Conservation (phyloP, 2,329 filamentous ascomycete species). For the Thielaviopsis musarum region DNA sequence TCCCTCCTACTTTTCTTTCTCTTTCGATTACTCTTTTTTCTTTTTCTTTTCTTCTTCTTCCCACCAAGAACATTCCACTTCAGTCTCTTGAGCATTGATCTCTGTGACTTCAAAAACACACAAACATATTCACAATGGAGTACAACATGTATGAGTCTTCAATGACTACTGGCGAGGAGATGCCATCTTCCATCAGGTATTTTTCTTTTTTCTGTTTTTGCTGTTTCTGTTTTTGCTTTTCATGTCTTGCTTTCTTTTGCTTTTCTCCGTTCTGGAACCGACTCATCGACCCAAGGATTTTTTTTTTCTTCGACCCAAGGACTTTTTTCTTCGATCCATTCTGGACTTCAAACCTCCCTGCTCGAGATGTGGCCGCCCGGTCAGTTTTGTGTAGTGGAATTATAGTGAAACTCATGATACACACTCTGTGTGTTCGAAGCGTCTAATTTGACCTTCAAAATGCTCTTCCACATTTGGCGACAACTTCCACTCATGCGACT, state of each 20-base stretch:
- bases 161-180: conserved; percentile 37
- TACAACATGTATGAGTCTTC: conserved; percentile 10
- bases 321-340: not conserved
- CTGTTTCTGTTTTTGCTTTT: conserved; percentile 12
- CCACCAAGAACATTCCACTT: not conserved
- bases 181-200: conserved; percentile 42
- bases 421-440: not conserved
- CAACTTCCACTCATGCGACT: not conserved
- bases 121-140: conserved; percentile 6
- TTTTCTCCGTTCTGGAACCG: not conserved
- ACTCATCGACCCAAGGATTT: not conserved
- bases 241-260: conserved; percentile 12
- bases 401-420: not conserved
- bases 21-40: not conserved
- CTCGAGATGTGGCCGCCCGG: not conserved
- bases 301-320: not conserved
- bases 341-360: not conserved
- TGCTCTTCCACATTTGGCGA: not conserved
- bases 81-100: not conserved
- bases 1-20: not conserved
- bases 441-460: not conserved
- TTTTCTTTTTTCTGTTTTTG: conserved; percentile 29
- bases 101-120: not conserved
- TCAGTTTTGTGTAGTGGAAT: not conserved
- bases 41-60: not conserved